phyloP scores from a whole-genome alignment of 106 monocot species.

The Alisma plantagoaquatica region DNA sequence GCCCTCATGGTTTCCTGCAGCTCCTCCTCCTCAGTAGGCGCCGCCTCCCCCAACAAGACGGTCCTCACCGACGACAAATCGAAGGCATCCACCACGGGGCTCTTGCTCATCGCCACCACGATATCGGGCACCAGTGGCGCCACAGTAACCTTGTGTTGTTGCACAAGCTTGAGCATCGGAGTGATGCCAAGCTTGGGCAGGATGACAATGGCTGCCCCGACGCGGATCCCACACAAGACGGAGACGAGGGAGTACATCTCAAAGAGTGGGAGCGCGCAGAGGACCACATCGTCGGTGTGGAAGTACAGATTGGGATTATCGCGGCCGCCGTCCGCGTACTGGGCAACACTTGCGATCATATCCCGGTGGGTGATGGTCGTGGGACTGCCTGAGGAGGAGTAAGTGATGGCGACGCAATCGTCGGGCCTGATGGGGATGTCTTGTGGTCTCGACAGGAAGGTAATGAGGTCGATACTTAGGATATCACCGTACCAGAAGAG shows the following conservation, averaged over 20 bases:
- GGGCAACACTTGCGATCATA: conserved; percentile 50
- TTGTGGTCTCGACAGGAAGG: too few relatives aligned
- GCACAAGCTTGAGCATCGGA: conserved; percentile 52
- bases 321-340: conserved; percentile 65
- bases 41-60: conserved; percentile 69
- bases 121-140: conserved; percentile 65
- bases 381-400: conserved; percentile 64
- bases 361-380: conserved; percentile 64
- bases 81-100: conserved; percentile 7
- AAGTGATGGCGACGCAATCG: conserved; percentile 68
- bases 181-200: conserved; percentile 47
- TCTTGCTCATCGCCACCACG: conserved; percentile 42
- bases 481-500: conserved; percentile 33
- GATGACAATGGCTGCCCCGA: conserved; percentile 43
- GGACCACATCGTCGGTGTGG: conserved; percentile 37
- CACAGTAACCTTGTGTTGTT: conserved; percentile 34
- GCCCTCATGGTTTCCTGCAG: conserved; percentile 40
- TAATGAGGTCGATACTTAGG: conserved; percentile 15
- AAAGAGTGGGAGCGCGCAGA: conserved; percentile 58
- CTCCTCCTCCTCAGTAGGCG: conserved; percentile 77
- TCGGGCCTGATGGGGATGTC: conserved; percentile 36
- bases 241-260: conserved; percentile 64
- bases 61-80: conserved; percentile 10
- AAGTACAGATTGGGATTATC: conserved; percentile 60
- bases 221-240: conserved; percentile 48